Evolutionary conservation across 164 flowering plant genomes (phyloP).

Genomic region (Chimonanthus praecox): DNA sequence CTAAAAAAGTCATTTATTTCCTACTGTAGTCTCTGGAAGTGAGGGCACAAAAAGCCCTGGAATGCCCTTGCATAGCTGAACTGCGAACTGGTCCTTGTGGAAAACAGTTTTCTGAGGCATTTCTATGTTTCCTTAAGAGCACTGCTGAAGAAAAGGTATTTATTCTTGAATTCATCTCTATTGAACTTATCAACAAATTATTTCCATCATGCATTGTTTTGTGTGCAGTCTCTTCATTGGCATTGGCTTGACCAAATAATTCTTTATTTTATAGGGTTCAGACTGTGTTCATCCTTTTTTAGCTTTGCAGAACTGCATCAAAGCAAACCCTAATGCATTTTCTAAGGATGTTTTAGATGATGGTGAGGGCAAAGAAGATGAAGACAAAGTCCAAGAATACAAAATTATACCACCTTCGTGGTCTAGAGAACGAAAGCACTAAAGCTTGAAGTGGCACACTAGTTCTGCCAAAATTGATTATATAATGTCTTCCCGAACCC

Average conservation of each 20-base stretch:
- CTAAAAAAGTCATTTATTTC: background rate
- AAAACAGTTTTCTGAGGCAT: conserved; percentile 70
- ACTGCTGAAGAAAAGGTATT: conserved; percentile 90
- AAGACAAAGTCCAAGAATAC: conserved; percentile 35
- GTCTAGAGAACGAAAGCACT: conserved; percentile 39
- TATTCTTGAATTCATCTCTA: background rate
- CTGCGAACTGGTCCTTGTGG: conserved; percentile 85
- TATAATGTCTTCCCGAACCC: background rate
- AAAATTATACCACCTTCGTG: conserved; percentile 60
- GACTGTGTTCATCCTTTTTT: conserved; percentile 86
- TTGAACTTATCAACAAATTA: background rate
- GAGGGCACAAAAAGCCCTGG: conserved; percentile 72
- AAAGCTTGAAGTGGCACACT: conserved; percentile 16
- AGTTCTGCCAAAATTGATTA: background rate
- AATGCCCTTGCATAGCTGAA: conserved; percentile 90
- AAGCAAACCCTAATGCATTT: conserved; percentile 75
- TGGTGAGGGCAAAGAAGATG: conserved; percentile 35
- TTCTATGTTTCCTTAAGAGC: conserved; percentile 84
- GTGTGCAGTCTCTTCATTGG: background rate
- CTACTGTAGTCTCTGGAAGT: conserved; percentile 62
- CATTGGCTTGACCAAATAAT: background rate
- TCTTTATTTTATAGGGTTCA: conserved; percentile 49
- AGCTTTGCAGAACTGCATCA: conserved; percentile 80
- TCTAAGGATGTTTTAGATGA: conserved; percentile 57
- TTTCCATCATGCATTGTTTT: background rate